These are phyloP conservation scores for Omphalea diandra DNA, from an alignment of 441 rosid genomes.

Conservation along the genomic window DNA sequence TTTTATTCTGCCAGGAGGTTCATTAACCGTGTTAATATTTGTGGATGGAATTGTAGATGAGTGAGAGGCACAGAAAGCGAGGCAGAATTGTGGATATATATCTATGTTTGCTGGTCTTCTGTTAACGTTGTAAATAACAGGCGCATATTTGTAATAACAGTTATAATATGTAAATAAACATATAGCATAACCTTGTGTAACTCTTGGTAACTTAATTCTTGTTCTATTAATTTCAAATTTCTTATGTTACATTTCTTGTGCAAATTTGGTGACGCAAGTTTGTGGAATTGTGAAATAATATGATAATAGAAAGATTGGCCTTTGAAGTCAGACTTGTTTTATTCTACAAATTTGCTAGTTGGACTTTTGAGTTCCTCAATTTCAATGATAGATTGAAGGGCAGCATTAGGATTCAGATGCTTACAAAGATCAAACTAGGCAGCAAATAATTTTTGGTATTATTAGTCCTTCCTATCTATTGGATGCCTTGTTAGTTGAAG, in stretches of 20 bases:
- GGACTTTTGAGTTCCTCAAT: too few species aligned
- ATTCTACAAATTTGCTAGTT: too few species aligned
- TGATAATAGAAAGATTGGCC: neutral
- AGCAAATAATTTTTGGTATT: too few species aligned
- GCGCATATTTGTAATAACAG: slow-evolving; percentile 20
- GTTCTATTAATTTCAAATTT: slow-evolving; percentile 15
- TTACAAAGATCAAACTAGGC: too few species aligned
- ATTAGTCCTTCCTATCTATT: too few species aligned
- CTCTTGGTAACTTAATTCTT: neutral
- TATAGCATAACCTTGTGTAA: neutral
- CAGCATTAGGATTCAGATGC: too few species aligned
- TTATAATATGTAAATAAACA: slow-evolving; percentile 37
- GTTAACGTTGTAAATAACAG: slow-evolving; percentile 38
- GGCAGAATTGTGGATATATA: slow-evolving; percentile 33
- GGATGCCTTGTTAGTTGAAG: too few species aligned
- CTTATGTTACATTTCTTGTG: neutral
- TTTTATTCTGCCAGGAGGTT: slow-evolving; percentile 36
- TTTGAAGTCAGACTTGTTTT: too few species aligned
- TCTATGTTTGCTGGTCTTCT: slow-evolving; percentile 20
- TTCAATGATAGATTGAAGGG: too few species aligned
- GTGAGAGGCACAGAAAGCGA: slow-evolving; percentile 29
- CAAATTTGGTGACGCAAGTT: too few species aligned
- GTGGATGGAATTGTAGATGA: slow-evolving; percentile 34
- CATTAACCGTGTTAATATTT: slow-evolving; percentile 36
- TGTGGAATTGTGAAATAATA: neutral